Percentiles rank a stretch among this genome's conserved stretches.
Evolutionary conservation across 2,329 filamentous ascomycete species (phyloP).

Genomic region (Aureobasidium sp.): DNA sequence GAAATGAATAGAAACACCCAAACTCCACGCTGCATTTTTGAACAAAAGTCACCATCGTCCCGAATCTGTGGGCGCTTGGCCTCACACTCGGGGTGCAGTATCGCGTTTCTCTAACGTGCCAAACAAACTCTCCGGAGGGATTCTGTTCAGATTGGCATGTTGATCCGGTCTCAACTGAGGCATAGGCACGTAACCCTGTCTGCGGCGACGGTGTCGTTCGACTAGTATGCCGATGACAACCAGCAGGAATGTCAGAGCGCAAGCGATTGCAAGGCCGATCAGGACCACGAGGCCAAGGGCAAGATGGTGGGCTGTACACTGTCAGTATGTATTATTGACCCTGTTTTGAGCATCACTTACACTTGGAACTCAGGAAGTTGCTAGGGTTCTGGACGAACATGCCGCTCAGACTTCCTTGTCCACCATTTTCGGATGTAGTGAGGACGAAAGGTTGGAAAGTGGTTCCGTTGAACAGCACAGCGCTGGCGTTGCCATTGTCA

Average conservation of each 20-base stretch:
- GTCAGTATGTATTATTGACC: slow-evolving; percentile 15
- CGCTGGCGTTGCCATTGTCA: slow-evolving; percentile 72
- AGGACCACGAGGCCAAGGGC: slow-evolving; percentile 72
- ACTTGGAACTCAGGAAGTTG: slow-evolving; percentile 60
- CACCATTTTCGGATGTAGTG: slow-evolving; percentile 57
- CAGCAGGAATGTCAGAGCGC: slow-evolving; percentile 69
- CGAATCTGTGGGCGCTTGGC: not conserved
- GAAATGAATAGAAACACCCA: slow-evolving; percentile 8
- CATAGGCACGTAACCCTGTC: slow-evolving; percentile 74
- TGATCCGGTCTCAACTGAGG: slow-evolving; percentile 46
- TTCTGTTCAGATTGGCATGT: slow-evolving; percentile 41
- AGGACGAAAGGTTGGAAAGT: slow-evolving; percentile 72
- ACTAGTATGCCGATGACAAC: slow-evolving; percentile 68
- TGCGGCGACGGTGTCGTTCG: slow-evolving; percentile 68
- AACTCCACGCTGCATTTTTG: slow-evolving; percentile 12
- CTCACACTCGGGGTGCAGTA: slow-evolving; percentile 17
- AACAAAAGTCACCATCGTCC: not conserved
- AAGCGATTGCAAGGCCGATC: slow-evolving; percentile 70
- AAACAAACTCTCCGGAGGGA: slow-evolving; percentile 43
- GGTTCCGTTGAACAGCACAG: slow-evolving; percentile 81
- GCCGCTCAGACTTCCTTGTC: slow-evolving; percentile 66
- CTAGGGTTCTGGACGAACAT: slow-evolving; percentile 74
- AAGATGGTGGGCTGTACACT: slow-evolving; percentile 47
- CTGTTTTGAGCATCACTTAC: slow-evolving; percentile 42
- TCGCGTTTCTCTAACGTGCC: slow-evolving; percentile 20